Base-by-base conservation (phyloP, 1,284 basidiomycete genomes). In the Cutaneotrichosporon spelunceum region DNA sequence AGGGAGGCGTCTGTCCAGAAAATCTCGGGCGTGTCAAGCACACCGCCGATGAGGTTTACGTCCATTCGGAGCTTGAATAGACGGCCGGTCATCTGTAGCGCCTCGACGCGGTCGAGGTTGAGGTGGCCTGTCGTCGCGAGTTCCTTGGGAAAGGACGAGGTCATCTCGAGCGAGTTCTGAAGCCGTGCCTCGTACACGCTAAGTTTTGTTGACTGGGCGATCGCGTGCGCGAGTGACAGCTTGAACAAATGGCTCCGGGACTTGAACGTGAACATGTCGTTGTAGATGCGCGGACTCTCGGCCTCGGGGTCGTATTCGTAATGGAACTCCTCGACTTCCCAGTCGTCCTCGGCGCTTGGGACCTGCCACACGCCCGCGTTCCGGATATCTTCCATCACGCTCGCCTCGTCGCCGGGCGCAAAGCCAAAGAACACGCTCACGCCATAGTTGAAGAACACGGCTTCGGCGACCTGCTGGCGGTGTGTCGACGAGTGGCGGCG, bases 1-100 rank as follows among this genome's bases (percentile, higher is more conserved):
- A 96, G 79, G 66, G 88, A 91, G 13, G 93, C 93, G 75, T 96
- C 93, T 58, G 87, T 88, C 94, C 93, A 97, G 78, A 98, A 98
- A 53, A 97, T 80, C 73, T 95, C 93, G 0, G 93, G 93, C 4
- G 93, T 90, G 73, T 97, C 92, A 1, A 97, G 82, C n/a, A 98
- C 91, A 71, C 95, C 95, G 30, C 88, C 89, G 9, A 93, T 91
- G 6, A 98, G 81, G 71, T 95, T 96, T 26, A 97, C 88, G 69
- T 96, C 93, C 60, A 91, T 86, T 3, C 93, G 83, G 30, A 97
- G 80, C 74, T 89, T 91, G 84, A 97, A 98, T 54, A 97, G 78
- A 24, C 87, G 83, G 0, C 93, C 91, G 0, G 92, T 97, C 58
- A 97, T 83, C 67, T 88, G 88, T 58, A 97, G 82, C 1, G 93